Conservation (phyloP, 176 grass and related monocot species). For the Metroxylon sagu region DNA sequence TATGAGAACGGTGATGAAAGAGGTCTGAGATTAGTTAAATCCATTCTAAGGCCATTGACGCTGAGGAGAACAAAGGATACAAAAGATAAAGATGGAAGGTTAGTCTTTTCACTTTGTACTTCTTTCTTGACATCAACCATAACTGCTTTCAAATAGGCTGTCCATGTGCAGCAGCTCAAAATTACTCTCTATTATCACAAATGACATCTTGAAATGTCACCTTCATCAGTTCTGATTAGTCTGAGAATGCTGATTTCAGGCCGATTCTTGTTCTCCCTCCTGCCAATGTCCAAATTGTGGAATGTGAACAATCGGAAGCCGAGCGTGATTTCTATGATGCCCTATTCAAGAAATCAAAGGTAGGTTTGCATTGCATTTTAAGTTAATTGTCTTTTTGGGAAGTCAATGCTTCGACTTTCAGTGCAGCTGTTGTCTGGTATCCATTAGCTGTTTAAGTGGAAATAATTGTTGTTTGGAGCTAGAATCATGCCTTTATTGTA, state of each 20-base stretch:
- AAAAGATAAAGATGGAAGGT: constrained; percentile 86
- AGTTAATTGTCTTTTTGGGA: too few relatives aligned
- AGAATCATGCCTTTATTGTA: too few relatives aligned
- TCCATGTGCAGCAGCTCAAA: too few relatives aligned
- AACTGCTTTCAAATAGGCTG: too few relatives aligned
- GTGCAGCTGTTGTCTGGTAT: too few relatives aligned
- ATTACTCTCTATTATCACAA: too few relatives aligned
- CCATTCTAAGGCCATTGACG: constrained; percentile 82
- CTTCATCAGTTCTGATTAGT: background rate
- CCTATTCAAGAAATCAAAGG: constrained; percentile 81
- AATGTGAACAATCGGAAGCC: constrained; percentile 58
- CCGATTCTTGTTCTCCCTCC: constrained; percentile 87
- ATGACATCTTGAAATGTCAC: too few relatives aligned
- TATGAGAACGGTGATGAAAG: constrained; percentile 76
- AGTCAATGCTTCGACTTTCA: too few relatives aligned
- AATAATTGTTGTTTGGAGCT: too few relatives aligned
- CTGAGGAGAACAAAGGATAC: constrained; percentile 88
- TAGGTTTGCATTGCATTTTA: background rate
- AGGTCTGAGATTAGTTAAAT: constrained; percentile 73
- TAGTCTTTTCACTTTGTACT: constrained; percentile 3
- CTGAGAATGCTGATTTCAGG: constrained; percentile 36
- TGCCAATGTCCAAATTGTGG: constrained; percentile 44
- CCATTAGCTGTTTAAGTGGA: too few relatives aligned
- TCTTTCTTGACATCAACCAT: too few relatives aligned
- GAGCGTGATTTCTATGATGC: constrained; percentile 85